Percentiles rank a stretch among this genome's conserved stretches.
These are phyloP conservation scores for Violaceomyces palustris DNA, from an alignment of 1,284 basidiomycete species.

Conservation along the genomic window DNA sequence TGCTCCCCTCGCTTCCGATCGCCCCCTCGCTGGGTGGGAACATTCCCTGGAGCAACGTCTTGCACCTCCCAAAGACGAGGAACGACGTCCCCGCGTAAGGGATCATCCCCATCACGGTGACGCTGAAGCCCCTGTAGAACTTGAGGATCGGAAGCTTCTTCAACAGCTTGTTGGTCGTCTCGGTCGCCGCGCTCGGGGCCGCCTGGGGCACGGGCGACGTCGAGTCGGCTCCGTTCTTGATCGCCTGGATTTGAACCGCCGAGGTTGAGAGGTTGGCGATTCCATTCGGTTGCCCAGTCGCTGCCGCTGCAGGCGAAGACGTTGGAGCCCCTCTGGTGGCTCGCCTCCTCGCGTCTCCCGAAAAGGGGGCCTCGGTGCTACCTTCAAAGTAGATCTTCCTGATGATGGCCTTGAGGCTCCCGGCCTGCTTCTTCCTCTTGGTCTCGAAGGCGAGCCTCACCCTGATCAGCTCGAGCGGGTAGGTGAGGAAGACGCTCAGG, in stretches of 20 bases:
- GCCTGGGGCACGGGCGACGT: conserved; percentile 20
- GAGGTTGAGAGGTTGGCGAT: too few relatives aligned
- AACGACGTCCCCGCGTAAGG: conserved; percentile 97
- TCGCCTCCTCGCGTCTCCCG: conserved; percentile 36
- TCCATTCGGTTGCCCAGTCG: too few relatives aligned
- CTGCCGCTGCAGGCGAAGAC: too few relatives aligned
- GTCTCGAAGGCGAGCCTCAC: conserved; percentile 92
- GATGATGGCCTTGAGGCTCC: conserved; percentile 36
- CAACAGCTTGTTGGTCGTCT: conserved; percentile 24
- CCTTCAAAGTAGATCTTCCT: conserved; percentile 48
- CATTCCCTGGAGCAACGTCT: conserved; percentile 34
- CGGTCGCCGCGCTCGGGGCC: neutral
- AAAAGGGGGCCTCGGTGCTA: conserved; percentile 44
- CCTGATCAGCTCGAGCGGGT: conserved; percentile 89
- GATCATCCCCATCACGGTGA: conserved; percentile 63
- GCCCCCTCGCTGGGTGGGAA: conserved; percentile 32
- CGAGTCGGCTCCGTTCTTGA: too few relatives aligned
- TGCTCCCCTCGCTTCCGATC: conserved; percentile 1
- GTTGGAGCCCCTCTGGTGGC: conserved; percentile 57
- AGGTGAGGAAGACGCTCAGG: conserved; percentile 82
- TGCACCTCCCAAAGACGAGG: conserved; percentile 57
- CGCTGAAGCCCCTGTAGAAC: conserved; percentile 85
- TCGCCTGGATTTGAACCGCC: conserved; percentile 1
- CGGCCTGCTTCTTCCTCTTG: conserved; percentile 52
- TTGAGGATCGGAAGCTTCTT: conserved; percentile 59